Evolutionary conservation across 1,284 basidiomycete species (phyloP), one percentile per base, ranked within the genome.

Genomic region (Trametes polyzona): DNA sequence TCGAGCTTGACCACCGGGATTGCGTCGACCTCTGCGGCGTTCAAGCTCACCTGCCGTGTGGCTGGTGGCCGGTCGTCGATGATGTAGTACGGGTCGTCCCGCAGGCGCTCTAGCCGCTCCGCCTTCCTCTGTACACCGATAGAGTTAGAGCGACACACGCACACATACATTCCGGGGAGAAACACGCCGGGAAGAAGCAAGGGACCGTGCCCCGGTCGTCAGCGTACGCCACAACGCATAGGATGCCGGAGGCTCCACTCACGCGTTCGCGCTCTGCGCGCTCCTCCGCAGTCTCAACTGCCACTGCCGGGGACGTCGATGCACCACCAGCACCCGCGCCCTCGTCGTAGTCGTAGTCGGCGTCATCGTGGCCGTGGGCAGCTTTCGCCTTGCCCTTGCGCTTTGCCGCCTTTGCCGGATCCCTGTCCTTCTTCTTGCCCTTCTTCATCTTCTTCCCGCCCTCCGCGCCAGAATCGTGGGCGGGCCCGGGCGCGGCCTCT

Each of bases 51-150:
- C 47, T 69, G 8, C 11, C 47, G 65, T 52, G 73, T 77, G 42
- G 74, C 68, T 35, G 58, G 44, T 27, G 81, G 75, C 60, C 71
- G 74, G 52, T 85, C 83, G 55, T 91, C 89, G 35, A 84, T 80
- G 59, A 96, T 87, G 69, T 96, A 96, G 73, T 93, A 96, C 9
- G 94, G 94, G 71, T 96, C 93, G 62, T 93, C 90, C 47, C 83
- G 83, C 62, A 87, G 77, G 64, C 88, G 83, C 58, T 89, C 92
- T 47, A 87, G 72, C 37, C 91, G 79, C 62, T 90, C 91, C 19
- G 85, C 86, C 69, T 84, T 88, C 47, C 86, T 78, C 93, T 95
- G 65, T 17, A 58, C 49, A 32, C n/a, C n/a, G n/a, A n/a, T n/a
- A 40, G 36, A n/a, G 12, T 32, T 5, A 27, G 41, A 36, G 36